These are phyloP conservation scores for Lodderomyces jiufengensis DNA, from an alignment of 1,139 yeast genomes.

Conservation along the genomic window DNA sequence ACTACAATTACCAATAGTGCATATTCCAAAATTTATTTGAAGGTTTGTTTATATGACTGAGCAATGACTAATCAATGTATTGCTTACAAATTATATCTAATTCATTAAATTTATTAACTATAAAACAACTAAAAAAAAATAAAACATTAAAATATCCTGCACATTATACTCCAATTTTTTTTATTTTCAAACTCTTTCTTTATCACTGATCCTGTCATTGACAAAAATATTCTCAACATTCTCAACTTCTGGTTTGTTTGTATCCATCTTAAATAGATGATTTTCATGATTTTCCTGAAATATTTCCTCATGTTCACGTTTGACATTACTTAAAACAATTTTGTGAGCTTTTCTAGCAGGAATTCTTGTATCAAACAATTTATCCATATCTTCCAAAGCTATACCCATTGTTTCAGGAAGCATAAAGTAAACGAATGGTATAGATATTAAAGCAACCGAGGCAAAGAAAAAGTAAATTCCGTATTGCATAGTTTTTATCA, in stretches of 20 bases:
- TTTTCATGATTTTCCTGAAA: conserved; percentile 14
- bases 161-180: background rate
- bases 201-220: background rate
- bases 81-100: too few species aligned
- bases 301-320: conserved; percentile 18
- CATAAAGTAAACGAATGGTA: conserved; percentile 36
- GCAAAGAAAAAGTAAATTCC: conserved; percentile 45
- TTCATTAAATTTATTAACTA: too few species aligned
- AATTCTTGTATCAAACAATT: conserved; percentile 26
- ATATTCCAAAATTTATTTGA: too few species aligned
- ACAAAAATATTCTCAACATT: conserved; percentile 10
- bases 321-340: conserved; percentile 21
- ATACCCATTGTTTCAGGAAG: conserved; percentile 42
- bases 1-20: too few species aligned
- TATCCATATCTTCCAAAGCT: conserved; percentile 45
- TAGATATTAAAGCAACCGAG: conserved; percentile 25
- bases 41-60: too few species aligned
- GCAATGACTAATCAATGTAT: too few species aligned
- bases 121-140: too few species aligned
- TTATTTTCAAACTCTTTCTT: conserved; percentile 1
- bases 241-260: conserved; percentile 10
- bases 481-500: conserved; percentile 37
- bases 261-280: conserved; percentile 11
- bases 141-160: background rate
- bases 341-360: conserved; percentile 31